A percentile compares a stretch with the other conserved stretches of the same genome.
Conservation (phyloP, 2,329 filamentous ascomycete genomes). For the Didymella sp. region DNA sequence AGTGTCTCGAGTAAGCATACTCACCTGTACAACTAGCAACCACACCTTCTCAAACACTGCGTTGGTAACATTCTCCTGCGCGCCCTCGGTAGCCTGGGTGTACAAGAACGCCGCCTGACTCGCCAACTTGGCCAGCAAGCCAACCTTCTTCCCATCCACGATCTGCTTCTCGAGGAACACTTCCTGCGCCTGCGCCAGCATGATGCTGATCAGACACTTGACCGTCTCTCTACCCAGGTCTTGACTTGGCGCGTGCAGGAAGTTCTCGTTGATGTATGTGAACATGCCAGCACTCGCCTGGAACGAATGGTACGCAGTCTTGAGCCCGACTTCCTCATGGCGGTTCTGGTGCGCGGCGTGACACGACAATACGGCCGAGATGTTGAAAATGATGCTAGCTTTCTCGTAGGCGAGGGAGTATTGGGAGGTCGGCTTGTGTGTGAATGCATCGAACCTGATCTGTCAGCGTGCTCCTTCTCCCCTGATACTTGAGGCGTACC, state of each 20-base stretch:
- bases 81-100: slow-evolving; percentile 83
- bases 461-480: slow-evolving; percentile 28
- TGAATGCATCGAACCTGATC: slow-evolving; percentile 98
- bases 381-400: slow-evolving; percentile 99
- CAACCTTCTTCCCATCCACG: slow-evolving; percentile 89
- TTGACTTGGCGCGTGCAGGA: slow-evolving; percentile 94
- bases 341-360: slow-evolving; percentile 93
- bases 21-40: slow-evolving; percentile 80
- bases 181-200: slow-evolving; percentile 94
- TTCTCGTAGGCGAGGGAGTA: slow-evolving; percentile 98
- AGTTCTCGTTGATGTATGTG: slow-evolving; percentile 99
- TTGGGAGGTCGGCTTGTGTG: slow-evolving; percentile 94
- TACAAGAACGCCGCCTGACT: slow-evolving; percentile 91
- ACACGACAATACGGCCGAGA: slow-evolving; percentile 93
- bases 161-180: slow-evolving; percentile 98
- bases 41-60: slow-evolving; percentile 95
- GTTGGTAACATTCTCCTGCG: slow-evolving; percentile 89
- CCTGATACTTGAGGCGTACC: slow-evolving; percentile 63
- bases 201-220: slow-evolving; percentile 90
- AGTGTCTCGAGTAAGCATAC: slow-evolving; percentile 24
- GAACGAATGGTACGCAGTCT: slow-evolving; percentile 97
- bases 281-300: slow-evolving; percentile 99
- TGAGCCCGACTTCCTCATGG: slow-evolving; percentile 88
- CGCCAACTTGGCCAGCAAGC: slow-evolving; percentile 88
- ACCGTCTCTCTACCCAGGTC: slow-evolving; percentile 95